Base-by-base conservation (phyloP, 139 green algal genomes). In the Chlamydomonas eustigma region DNA sequence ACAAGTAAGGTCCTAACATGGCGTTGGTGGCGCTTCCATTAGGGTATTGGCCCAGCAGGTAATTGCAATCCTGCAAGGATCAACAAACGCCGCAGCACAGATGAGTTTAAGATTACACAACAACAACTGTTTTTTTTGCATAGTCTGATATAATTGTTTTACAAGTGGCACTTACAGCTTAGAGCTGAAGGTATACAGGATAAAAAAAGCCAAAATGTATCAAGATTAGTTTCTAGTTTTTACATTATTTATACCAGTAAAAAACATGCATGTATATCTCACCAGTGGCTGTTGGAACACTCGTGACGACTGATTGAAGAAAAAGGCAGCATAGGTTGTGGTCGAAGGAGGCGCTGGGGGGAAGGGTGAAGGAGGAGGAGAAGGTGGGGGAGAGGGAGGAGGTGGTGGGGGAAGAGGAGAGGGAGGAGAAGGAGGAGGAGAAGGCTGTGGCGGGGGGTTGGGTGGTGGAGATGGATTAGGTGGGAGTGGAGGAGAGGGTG, bases 31-130 rank as follows among this genome's bases (percentile, higher is more conserved):
- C 25, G 25, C 6, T 5, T 8, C 28, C 24, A 28, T 24, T 70
- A 28, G 58, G 58, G 58, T 70, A 18, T 28, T 37, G 32, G 32
- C 58, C 58, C 6, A 70, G 6, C 25, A 70, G 58, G 28, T 70
- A 70, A 6, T 8, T 34, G 58, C 58, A 70, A 28, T 70, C 58
- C n/a, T n/a, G n/a, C n/a, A n/a, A n/a, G n/a, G n/a, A n/a, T n/a
- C n/a, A n/a, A n/a, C n/a, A n/a, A n/a, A n/a, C n/a, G n/a, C n/a
- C n/a, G n/a, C n/a, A n/a, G n/a, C n/a, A n/a, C n/a, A n/a, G n/a
- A n/a, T n/a, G n/a, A n/a, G n/a, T n/a, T n/a, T n/a, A n/a, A n/a
- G n/a, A n/a, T n/a, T n/a, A n/a, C n/a, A n/a, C n/a, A n/a, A n/a
- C n/a, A n/a, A n/a, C n/a, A n/a, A n/a, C n/a, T n/a, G n/a, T n/a